A percentile compares a stretch with the other conserved stretches of the same genome.
phyloP scores from a whole-genome alignment of 441 rosid species.

The Flueggea neowawraea region DNA sequence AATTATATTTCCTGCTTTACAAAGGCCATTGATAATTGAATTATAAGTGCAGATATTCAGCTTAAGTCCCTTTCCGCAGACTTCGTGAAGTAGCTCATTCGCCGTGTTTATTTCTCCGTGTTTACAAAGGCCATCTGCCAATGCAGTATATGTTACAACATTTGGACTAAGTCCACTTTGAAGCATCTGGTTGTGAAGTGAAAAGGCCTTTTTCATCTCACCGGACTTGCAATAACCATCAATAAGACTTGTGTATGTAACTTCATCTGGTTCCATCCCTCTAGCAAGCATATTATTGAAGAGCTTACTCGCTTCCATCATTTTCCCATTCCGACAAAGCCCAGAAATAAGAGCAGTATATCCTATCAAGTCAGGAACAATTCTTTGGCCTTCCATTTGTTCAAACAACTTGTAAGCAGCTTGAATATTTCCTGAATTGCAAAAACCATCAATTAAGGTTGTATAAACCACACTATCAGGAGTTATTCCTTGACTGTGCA shows the following conservation, averaged over 20 bases:
- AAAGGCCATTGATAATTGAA: constrained; percentile 73
- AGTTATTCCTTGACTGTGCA: constrained; percentile 45
- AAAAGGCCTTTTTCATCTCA: constrained; percentile 66
- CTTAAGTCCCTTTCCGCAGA: constrained; percentile 71
- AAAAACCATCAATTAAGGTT: constrained; percentile 76
- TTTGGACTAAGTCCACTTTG: constrained; percentile 59
- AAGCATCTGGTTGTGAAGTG: constrained; percentile 78
- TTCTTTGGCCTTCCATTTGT: constrained; percentile 48
- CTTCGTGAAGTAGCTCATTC: constrained; percentile 87
- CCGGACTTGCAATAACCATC: constrained; percentile 87
- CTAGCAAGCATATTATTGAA: constrained; percentile 54
- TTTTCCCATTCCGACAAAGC: constrained; percentile 52
- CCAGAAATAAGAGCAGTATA: constrained; percentile 76
- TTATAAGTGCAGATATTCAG: constrained; percentile 72
- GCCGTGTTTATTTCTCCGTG: constrained; percentile 74
- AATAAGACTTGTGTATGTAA: constrained; percentile 73
- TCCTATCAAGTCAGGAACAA: constrained; percentile 62
- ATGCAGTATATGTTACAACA: constrained; percentile 78
- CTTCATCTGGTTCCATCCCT: constrained; percentile 66
- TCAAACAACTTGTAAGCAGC: constrained; percentile 51
- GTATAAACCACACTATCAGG: constrained; percentile 73
- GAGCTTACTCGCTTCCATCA: constrained; percentile 59
- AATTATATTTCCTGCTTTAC: constrained; percentile 65
- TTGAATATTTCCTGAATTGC: constrained; percentile 50
- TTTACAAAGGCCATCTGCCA: constrained; percentile 87